Percentiles rank a stretch among this genome's conserved stretches.
These are phyloP conservation scores for Ogataea salicorniae DNA, from an alignment of 805 yeast genomes.

Conservation along the genomic window DNA sequence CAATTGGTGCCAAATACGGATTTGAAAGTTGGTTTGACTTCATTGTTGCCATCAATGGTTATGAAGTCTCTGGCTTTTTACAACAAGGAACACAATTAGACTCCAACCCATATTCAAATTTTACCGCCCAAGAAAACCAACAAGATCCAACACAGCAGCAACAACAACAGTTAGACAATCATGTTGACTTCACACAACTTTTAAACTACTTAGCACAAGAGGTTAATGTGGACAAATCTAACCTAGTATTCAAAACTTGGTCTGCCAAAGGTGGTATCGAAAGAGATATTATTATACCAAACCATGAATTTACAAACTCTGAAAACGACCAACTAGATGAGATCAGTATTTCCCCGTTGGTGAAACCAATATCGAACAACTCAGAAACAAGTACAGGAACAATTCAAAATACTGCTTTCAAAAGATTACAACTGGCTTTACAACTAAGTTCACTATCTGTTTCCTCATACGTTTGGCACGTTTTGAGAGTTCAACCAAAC, in stretches of 20 bases:
- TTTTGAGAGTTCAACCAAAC: conserved; percentile 62
- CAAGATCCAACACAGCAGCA: not conserved
- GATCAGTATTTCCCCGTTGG: conserved; percentile 19
- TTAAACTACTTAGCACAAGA: conserved; percentile 24
- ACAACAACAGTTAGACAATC: not conserved
- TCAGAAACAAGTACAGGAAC: conserved; percentile 15
- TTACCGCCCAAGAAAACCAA: not conserved
- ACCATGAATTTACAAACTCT: conserved; percentile 17
- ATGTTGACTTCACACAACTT: conserved; percentile 17
- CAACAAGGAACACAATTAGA: conserved; percentile 20
- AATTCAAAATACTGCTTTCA: conserved; percentile 34
- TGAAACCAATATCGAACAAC: conserved; percentile 10
- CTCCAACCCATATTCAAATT: conserved; percentile 24
- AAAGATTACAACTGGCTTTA: conserved; percentile 57
- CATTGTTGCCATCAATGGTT: conserved; percentile 74
- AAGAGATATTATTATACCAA: conserved; percentile 36
- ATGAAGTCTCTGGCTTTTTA: conserved; percentile 39
- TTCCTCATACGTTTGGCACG: conserved; percentile 83
- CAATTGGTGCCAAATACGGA: conserved; percentile 46
- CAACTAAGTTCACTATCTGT: conserved; percentile 75
- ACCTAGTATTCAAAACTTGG: conserved; percentile 64
- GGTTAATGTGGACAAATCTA: conserved; percentile 22
- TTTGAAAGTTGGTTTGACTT: conserved; percentile 87
- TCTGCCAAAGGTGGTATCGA: conserved; percentile 75
- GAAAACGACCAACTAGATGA: conserved; percentile 24